Percentiles rank a stretch among this genome's conserved stretches.
phyloP scores from a whole-genome alignment of 768 basidiomycete species.

The Sistotremastrum suecicum region DNA sequence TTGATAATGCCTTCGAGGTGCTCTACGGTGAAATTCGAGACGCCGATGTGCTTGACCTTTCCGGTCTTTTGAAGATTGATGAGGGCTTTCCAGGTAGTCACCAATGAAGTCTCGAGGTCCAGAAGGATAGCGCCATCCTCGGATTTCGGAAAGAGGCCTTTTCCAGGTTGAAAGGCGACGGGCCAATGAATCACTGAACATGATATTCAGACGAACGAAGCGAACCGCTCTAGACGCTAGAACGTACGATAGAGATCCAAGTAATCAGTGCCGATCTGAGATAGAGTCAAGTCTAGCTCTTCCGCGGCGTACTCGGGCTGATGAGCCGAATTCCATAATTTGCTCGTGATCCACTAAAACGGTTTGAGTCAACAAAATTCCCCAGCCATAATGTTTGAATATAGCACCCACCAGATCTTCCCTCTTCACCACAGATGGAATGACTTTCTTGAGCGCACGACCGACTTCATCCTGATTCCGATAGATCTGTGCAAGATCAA shows the following conservation, averaged over 20 bases:
- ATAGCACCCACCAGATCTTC: constrained; percentile 40
- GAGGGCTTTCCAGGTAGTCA: constrained; percentile 77
- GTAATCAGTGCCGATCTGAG: constrained; percentile 59
- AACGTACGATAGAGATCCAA: constrained; percentile 66
- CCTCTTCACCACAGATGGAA: constrained; percentile 63
- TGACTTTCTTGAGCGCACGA: constrained; percentile 59
- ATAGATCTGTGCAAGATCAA: constrained; percentile 75
- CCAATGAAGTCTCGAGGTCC: constrained; percentile 44
- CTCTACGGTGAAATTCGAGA: constrained; percentile 66
- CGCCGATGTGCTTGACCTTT: constrained; percentile 66
- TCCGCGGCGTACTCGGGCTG: constrained; percentile 52
- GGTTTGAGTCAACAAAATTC: not conserved
- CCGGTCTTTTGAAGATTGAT: constrained; percentile 48
- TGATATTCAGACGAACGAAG: not conserved
- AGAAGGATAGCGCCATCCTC: constrained; percentile 34
- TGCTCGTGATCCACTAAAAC: constrained; percentile 44
- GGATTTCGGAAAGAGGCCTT: constrained; percentile 40
- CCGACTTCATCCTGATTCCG: constrained; percentile 70
- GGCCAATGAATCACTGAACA: constrained; percentile 67
- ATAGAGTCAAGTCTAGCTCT: constrained; percentile 63
- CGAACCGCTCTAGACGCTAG: not conserved
- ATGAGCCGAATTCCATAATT: constrained; percentile 73
- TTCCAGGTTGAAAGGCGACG: constrained; percentile 46
- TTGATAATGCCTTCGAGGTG: constrained; percentile 53
- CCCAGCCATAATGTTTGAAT: constrained; percentile 13